phyloP scores from a whole-genome alignment of 805 yeast species.

The Barnettozyma wickerhamii region DNA sequence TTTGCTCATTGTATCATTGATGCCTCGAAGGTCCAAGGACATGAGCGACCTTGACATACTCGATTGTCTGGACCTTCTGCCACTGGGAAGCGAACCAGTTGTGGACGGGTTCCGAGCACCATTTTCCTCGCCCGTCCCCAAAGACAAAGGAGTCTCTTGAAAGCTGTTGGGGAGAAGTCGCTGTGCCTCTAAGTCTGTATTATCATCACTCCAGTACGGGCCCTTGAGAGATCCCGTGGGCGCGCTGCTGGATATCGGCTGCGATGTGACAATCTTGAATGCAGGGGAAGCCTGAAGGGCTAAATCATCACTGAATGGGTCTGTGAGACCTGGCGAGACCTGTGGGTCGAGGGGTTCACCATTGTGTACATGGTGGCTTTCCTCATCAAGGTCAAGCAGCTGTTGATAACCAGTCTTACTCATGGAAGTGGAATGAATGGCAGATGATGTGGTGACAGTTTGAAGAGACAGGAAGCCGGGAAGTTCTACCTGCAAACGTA shows the following conservation, averaged over 20 bases:
- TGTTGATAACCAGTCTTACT: background rate
- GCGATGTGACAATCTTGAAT: conserved; percentile 7
- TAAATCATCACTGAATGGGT: background rate
- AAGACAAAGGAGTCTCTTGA: conserved; percentile 3
- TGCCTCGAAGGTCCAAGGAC: conserved; percentile 20
- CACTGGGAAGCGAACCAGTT: too few species aligned
- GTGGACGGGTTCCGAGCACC: background rate
- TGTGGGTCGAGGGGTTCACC: background rate
- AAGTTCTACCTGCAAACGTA: too few species aligned
- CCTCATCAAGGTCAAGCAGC: background rate
- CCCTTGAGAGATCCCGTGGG: conserved; percentile 7
- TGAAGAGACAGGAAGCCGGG: too few species aligned
- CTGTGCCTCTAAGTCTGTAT: background rate
- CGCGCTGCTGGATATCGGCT: conserved; percentile 12
- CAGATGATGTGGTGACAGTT: background rate
- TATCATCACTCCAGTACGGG: background rate
- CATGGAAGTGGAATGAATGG: too few species aligned
- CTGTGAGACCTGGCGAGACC: too few species aligned
- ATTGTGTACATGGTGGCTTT: too few species aligned
- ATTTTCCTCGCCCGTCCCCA: background rate
- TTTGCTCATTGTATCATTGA: conserved; percentile 21
- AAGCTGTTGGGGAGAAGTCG: background rate
- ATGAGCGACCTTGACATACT: conserved; percentile 21
- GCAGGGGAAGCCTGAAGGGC: background rate
- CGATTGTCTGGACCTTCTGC: conserved; percentile 7